Evolutionary conservation across 352 stramenopile genomes (phyloP), one percentile per base, ranked within the genome.

Genomic region (Phytophthora tentaculata): DNA sequence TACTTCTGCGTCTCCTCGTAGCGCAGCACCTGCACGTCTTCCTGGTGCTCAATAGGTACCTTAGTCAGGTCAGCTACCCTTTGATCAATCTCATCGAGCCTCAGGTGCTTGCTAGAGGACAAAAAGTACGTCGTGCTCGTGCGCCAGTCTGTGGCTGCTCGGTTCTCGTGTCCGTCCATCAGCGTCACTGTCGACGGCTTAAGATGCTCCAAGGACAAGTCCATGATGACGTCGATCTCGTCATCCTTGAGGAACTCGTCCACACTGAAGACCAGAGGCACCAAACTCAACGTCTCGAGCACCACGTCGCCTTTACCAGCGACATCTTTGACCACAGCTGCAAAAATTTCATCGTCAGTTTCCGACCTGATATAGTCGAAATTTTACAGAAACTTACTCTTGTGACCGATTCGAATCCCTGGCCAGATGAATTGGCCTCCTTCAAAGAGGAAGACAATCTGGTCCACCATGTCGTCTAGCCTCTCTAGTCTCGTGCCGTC

Each of bases 61-160:
- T 90, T 91, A n/a, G 79, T 83, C 19, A 93, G 54, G 52, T 93
- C 85, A 2, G 68, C 71, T 4, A 82, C 82, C 58, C 85, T 78
- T 20, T 80, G 71, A 50, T 94, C 86, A 47, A 94, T 90, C 35
- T 86, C 78, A 2, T 59, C 49, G 0, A 94, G 57, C 16, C 81
- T 56, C 19, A 64, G n/a, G 48, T 92, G 81, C 1, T 57, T 56
- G 3, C 64, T 65, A 1, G 86, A 91, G 39, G 80, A 63, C 35
- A 95, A 48, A 23, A 88, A 95, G 62, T 90, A 91, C 47, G 83
- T 94, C 22, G 81, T 94, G 62, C 83, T 92, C 29, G 86, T 94
- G n/a, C 86, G 76, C 86, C 84, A 92, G 57, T 92, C 83, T 5
- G 83, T 92, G 14, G 83, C 35, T 1, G 86, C 74, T 10, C 84